These are phyloP conservation scores for Penicillium simplicissimum DNA, from an alignment of 495 filamentous ascomycete species.

Conservation along the genomic window DNA sequence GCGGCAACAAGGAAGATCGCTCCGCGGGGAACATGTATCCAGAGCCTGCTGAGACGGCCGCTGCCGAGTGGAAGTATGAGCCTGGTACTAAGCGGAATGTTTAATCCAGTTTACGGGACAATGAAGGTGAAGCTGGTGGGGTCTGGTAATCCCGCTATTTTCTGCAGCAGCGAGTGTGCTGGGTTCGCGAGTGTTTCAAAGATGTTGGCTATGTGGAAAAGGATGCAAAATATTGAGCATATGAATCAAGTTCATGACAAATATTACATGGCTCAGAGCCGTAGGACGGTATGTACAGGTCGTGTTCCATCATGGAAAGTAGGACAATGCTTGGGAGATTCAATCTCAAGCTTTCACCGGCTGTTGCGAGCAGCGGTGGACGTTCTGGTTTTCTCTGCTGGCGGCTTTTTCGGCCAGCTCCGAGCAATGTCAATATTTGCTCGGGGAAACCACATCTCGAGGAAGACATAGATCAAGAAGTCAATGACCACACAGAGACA, in stretches of 20 bases:
- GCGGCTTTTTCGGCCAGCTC: slow-evolving; percentile 81
- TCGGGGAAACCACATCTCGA: slow-evolving; percentile 85
- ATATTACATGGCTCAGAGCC: background rate
- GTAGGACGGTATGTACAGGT: background rate
- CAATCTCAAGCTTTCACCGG: slow-evolving; percentile 10
- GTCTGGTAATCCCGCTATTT: background rate
- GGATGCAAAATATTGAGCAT: background rate
- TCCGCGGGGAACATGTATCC: slow-evolving; percentile 49
- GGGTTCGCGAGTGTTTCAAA: background rate
- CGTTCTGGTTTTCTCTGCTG: slow-evolving; percentile 14
- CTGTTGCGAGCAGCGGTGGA: slow-evolving; percentile 9
- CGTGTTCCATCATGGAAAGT: background rate
- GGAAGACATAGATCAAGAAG: slow-evolving; percentile 80
- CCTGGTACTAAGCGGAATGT: slow-evolving; percentile 28
- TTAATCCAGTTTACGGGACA: background rate
- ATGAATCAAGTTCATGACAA: background rate
- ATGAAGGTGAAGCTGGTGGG: background rate
- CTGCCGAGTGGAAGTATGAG: slow-evolving; percentile 45
- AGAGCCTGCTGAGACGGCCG: slow-evolving; percentile 47
- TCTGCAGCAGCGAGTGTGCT: background rate
- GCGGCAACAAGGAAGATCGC: slow-evolving; percentile 33
- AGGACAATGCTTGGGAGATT: background rate
- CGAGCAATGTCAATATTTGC: slow-evolving; percentile 83
- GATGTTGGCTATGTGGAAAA: no score
- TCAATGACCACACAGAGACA: slow-evolving; percentile 93